phyloP scores from a whole-genome alignment of 2,329 filamentous ascomycete genomes.

The Sporothrix protearum region DNA sequence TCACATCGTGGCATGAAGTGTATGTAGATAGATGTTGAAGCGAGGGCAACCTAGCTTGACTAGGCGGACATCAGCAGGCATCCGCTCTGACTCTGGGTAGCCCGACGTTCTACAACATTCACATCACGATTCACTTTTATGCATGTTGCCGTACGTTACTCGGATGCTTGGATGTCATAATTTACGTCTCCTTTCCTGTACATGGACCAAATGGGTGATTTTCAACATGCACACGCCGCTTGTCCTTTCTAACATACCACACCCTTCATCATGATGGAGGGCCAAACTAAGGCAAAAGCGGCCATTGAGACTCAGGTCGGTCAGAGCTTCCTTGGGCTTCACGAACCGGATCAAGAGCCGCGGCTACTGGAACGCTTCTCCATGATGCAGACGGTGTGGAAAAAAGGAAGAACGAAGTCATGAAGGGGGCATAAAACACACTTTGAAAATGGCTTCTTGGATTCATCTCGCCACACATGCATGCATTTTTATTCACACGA shows the following conservation, averaged over 20 bases:
- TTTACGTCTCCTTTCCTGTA: background rate
- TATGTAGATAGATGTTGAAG: background rate
- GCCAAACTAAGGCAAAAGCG: background rate
- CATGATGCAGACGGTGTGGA: background rate
- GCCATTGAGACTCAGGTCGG: background rate
- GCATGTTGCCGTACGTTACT: background rate
- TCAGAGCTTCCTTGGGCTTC: background rate
- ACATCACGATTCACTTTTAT: background rate
- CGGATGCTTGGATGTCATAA: background rate
- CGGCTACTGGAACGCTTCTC: background rate
- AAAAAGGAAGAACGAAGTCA: background rate
- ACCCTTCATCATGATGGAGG: background rate
- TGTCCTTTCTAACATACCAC: background rate
- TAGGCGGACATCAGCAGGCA: background rate
- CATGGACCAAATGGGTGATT: background rate
- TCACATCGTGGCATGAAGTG: background rate
- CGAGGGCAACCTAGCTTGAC: background rate
- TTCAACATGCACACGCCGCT: background rate
- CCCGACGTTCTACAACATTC: background rate
- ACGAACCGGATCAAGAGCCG: constrained; percentile 4
- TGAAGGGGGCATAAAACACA: background rate
- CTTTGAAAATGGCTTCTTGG: background rate
- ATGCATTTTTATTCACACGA: background rate
- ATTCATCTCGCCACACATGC: background rate
- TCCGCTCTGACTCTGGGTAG: background rate